Conservation (phyloP, 1,284 basidiomycete species). For the Tremellales sp. region DNA sequence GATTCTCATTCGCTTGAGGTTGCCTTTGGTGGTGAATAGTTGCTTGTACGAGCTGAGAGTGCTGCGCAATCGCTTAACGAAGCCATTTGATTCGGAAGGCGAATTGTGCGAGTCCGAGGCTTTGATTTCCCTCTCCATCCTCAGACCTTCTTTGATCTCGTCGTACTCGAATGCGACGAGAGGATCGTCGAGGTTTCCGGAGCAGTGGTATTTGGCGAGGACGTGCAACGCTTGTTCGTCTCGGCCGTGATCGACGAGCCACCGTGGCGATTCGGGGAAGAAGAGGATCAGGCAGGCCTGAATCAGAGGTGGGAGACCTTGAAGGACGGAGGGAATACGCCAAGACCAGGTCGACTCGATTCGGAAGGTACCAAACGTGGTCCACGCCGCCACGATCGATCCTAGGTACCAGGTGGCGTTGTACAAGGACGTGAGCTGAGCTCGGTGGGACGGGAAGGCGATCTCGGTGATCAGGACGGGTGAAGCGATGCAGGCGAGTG, state of each 20-base stretch:
- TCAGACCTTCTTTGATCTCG: conserved; percentile 47
- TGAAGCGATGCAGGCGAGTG: conserved; percentile 17
- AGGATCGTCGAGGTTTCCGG: conserved; percentile 37
- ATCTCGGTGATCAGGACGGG: conserved; percentile 20
- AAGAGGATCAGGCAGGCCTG: conserved; percentile 56
- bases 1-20: conserved; percentile 23
- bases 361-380: conserved; percentile 31
- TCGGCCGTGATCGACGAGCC: conserved; percentile 58
- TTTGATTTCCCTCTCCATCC: conserved; percentile 36
- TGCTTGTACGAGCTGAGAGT: conserved; percentile 20
- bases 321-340: conserved; percentile 63
- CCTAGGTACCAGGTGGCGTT: conserved; percentile 24
- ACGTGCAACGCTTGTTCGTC: conserved; percentile 51
- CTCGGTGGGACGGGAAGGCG: conserved; percentile 23
- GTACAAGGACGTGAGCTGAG: conserved; percentile 15
- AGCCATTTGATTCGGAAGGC: conserved; percentile 16
- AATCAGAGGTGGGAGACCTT: conserved; percentile 60
- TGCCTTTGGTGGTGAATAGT: conserved; percentile 18
- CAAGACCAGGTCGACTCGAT: conserved; percentile 27
- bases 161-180: conserved; percentile 46
- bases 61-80: conserved; percentile 22
- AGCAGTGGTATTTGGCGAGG: conserved; percentile 54
- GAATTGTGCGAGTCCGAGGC: conserved; percentile 7
- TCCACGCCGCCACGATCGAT: conserved; percentile 43
- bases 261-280: conserved; percentile 63